phyloP scores from a whole-genome alignment of 1,284 basidiomycete genomes.

The Heterobasidion parviporum region DNA sequence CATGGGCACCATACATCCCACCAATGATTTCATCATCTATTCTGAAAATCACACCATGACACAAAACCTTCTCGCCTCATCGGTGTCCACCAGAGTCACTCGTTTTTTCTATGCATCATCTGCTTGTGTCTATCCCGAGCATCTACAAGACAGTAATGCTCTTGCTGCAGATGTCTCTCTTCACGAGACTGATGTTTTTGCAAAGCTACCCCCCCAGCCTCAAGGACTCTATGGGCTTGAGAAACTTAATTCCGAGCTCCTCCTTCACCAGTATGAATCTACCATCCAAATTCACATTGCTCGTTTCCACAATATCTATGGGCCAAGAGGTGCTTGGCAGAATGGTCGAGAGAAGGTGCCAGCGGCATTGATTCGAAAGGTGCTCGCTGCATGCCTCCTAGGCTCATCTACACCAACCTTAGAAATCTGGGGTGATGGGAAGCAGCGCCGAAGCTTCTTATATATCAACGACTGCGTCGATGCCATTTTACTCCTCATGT shows the following conservation, averaged over 20 bases:
- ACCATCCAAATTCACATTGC: slow-evolving; percentile 37
- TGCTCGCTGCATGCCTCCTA: slow-evolving; percentile 25
- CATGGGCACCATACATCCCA: slow-evolving; percentile 49
- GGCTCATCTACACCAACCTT: slow-evolving; percentile 17
- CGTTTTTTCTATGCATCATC: slow-evolving; percentile 50
- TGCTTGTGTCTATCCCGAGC: slow-evolving; percentile 47
- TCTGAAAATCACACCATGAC: slow-evolving; percentile 42
- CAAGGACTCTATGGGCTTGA: slow-evolving; percentile 55
- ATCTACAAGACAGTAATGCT: slow-evolving; percentile 24
- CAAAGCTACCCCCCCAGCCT: slow-evolving; percentile 26
- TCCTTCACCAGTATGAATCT: slow-evolving; percentile 26
- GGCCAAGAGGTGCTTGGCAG: slow-evolving; percentile 43
- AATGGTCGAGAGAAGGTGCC: slow-evolving; percentile 52
- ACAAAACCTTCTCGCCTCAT: slow-evolving; percentile 34
- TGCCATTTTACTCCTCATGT: slow-evolving; percentile 35
- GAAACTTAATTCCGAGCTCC: slow-evolving; percentile 43
- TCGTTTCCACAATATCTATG: slow-evolving; percentile 54
- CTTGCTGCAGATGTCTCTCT: slow-evolving; percentile 31
- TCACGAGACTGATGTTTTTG: slow-evolving; percentile 36
- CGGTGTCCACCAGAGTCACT: slow-evolving; percentile 27
- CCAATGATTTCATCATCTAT: slow-evolving; percentile 43
- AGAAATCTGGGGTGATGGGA: slow-evolving; percentile 52
- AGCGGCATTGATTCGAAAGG: slow-evolving; percentile 49
- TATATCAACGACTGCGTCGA: slow-evolving; percentile 47
- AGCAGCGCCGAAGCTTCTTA: slow-evolving; percentile 45